Conservation (phyloP, 192 early-diverging fungal genomes). For the Backusella liffmaniae region DNA sequence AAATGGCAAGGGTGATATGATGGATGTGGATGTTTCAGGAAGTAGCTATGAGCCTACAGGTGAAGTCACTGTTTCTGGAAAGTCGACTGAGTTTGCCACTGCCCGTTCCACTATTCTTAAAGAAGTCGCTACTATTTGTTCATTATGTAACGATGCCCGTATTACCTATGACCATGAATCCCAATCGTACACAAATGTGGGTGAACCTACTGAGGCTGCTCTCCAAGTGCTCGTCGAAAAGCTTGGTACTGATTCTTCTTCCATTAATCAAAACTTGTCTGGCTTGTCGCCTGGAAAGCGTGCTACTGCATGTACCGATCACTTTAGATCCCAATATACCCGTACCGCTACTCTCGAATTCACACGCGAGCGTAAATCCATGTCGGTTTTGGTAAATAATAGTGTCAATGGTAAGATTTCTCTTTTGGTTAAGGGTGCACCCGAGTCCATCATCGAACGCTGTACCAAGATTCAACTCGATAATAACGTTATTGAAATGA, state of each 20-base stretch:
- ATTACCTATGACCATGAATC: conserved; percentile 71
- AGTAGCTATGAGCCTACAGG: conserved; percentile 87
- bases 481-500: conserved; percentile 59
- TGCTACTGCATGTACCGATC: conserved; percentile 72
- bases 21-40: conserved; percentile 80
- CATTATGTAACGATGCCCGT: conserved; percentile 89
- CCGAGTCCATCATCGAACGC: conserved; percentile 87
- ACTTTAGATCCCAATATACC: conserved; percentile 59
- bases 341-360: conserved; percentile 86
- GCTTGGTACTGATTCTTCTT: conserved; percentile 71
- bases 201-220: conserved; percentile 99
- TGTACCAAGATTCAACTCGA: conserved; percentile 64
- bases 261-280: conserved; percentile 60
- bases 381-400: conserved; percentile 83
- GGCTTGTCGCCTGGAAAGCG: conserved; percentile 52
- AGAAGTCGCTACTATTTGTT: conserved; percentile 79
- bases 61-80: conserved; percentile 36
- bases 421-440: conserved; percentile 95
- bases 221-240: conserved; percentile 93
- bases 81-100: conserved; percentile 41
- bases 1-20: conserved; percentile 41
- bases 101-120: conserved; percentile 55
- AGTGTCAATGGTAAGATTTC: conserved; percentile 18
- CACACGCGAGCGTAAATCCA: conserved; percentile 96
- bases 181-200: conserved; percentile 71